These are phyloP conservation scores for Globisporangium solare DNA, from an alignment of 352 stramenopile species.

Conservation along the genomic window DNA sequence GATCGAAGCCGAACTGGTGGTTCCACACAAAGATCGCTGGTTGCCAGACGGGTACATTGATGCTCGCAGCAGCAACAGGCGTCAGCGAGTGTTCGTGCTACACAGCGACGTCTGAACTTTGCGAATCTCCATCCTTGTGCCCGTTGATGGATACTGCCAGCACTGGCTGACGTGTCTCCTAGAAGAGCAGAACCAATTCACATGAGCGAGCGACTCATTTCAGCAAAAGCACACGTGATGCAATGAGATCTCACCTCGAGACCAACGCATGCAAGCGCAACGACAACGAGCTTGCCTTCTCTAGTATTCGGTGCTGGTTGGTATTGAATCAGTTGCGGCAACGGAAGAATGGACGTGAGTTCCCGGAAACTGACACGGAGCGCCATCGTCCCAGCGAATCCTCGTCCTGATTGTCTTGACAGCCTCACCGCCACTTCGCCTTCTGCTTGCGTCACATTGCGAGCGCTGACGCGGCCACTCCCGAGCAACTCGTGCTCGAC, in stretches of 20 bases:
- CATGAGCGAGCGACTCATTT: not conserved
- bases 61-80: too few species aligned
- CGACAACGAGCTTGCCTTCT: not conserved
- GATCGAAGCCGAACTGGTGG: constrained; percentile 7
- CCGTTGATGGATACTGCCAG: not conserved
- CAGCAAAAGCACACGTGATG: not conserved
- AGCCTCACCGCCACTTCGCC: not conserved
- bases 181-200: not conserved
- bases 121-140: not conserved
- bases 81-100: not conserved
- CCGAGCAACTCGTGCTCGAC: constrained; percentile 1
- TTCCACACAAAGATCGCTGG: constrained; percentile 8
- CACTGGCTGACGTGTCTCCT: not conserved
- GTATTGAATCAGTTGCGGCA: not conserved
- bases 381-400: constrained; percentile 6
- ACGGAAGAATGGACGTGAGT: not conserved
- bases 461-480: not conserved
- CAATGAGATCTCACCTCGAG: constrained; percentile 6
- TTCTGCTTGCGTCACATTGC: not conserved
- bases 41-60: not conserved
- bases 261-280: not conserved
- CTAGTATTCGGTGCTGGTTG: not conserved
- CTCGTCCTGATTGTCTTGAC: not conserved
- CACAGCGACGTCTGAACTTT: not conserved
- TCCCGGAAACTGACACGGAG: not conserved